Evolutionary conservation across 2,329 filamentous ascomycete genomes (phyloP).

Genomic region (Emergomyces pasteurianus): DNA sequence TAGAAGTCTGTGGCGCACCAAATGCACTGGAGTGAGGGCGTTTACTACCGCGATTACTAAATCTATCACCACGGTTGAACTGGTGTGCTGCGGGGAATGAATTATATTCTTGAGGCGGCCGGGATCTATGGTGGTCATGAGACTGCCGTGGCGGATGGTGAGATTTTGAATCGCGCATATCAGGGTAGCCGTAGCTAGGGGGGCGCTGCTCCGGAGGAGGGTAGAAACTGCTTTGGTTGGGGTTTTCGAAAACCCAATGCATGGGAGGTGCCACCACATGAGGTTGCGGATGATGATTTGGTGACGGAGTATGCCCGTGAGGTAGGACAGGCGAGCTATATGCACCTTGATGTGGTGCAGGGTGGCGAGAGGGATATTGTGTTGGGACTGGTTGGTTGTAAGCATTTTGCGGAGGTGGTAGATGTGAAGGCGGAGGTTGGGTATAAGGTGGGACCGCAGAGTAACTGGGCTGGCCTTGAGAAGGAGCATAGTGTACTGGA

Average conservation of each 20-base stretch:
- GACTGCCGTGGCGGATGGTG: background rate
- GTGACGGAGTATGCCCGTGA: conserved; percentile 13
- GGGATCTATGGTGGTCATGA: conserved; percentile 8
- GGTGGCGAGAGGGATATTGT: conserved; percentile 16
- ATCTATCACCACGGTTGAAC: conserved; percentile 9
- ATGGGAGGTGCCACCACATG: conserved; percentile 45
- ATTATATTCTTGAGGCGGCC: conserved; percentile 15
- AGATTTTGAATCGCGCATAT: conserved; percentile 21
- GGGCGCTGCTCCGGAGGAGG: conserved; percentile 27
- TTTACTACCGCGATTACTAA: conserved; percentile 20
- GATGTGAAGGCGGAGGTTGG: conserved; percentile 9
- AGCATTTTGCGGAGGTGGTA: conserved; percentile 10
- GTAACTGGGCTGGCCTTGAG: conserved; percentile 3
- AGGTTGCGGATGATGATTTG: conserved; percentile 13
- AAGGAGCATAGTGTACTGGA: conserved; percentile 4
- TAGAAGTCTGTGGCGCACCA: conserved; percentile 4
- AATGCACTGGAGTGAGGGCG: conserved; percentile 27
- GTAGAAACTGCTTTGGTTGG: background rate
- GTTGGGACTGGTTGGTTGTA: conserved; percentile 12
- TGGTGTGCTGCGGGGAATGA: conserved; percentile 9
- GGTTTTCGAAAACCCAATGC: conserved; percentile 41
- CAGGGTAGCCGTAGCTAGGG: conserved; percentile 34
- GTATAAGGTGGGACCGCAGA: background rate
- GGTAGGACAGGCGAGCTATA: conserved; percentile 8
- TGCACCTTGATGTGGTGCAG: conserved; percentile 10